phyloP scores from a whole-genome alignment of 108 stramenopile species.

The Stephanodiscus triporus region DNA sequence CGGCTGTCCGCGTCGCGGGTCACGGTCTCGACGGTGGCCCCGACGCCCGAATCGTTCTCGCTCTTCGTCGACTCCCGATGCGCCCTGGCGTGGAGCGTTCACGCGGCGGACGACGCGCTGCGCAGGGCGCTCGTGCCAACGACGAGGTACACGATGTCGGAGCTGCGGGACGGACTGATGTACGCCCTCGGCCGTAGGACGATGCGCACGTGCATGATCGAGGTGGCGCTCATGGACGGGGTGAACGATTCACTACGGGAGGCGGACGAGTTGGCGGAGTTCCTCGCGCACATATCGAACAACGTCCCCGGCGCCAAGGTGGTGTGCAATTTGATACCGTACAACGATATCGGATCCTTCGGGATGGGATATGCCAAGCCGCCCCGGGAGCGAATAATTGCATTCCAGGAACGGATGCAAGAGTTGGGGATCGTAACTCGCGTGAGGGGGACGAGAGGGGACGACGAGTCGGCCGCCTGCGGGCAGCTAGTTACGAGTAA shows the following conservation, averaged over 20 bases:
- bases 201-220: constrained; percentile 74
- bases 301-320: constrained; percentile 63
- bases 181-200: constrained; percentile 49
- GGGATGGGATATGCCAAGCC: constrained; percentile 53
- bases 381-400: constrained; percentile 47
- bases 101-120: constrained; percentile 72
- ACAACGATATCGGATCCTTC: constrained; percentile 67
- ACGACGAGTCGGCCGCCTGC: constrained; percentile 87
- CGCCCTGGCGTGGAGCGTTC: constrained; percentile 85
- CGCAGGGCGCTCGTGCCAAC: constrained; percentile 77
- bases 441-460: constrained; percentile 82
- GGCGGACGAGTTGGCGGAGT: constrained; percentile 74
- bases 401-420: constrained; percentile 67
- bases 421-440: constrained; percentile 57
- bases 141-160: constrained; percentile 71
- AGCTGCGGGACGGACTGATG: constrained; percentile 68
- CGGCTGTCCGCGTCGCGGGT: constrained; percentile 59
- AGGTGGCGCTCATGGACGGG: constrained; percentile 74
- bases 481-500: constrained; percentile 81
- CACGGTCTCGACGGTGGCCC: constrained; percentile 89
- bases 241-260: constrained; percentile 84
- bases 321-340: constrained; percentile 81
- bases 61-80: constrained; percentile 33
- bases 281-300: constrained; percentile 62
- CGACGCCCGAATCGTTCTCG: constrained; percentile 55